A percentile compares a stretch with the other conserved stretches of the same genome.
These are phyloP conservation scores for Neocallimastix lanati DNA, from an alignment of 192 early-diverging fungal genomes.

Conservation along the genomic window DNA sequence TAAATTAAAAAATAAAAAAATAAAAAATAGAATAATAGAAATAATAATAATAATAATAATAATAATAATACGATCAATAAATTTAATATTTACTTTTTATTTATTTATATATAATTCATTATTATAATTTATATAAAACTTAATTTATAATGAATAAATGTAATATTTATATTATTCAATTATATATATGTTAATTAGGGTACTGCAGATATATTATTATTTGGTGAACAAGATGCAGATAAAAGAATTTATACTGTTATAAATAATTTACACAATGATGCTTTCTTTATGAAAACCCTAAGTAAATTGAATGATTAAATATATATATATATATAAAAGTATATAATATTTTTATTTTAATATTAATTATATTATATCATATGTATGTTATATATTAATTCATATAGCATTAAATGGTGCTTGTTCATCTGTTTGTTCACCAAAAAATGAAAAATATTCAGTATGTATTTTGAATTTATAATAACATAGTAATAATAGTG, in stretches of 20 bases:
- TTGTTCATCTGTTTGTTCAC: conserved; percentile 29
- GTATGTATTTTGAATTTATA: conserved; percentile 9
- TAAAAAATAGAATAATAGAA: too few species aligned
- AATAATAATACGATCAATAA: too few species aligned
- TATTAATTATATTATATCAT: too few species aligned
- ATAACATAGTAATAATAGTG: too few species aligned
- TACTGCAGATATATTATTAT: conserved; percentile 59
- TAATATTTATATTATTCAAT: not conserved
- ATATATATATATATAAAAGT: not conserved
- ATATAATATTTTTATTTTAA: too few species aligned
- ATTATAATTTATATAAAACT: too few species aligned
- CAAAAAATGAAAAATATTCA: conserved; percentile 4
- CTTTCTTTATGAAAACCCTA: conserved; percentile 77
- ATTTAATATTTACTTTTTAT: too few species aligned
- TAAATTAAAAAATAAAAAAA: conserved; percentile 11
- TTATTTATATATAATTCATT: conserved; percentile 1
- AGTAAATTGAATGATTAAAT: conserved; percentile 15
- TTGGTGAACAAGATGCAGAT: conserved; percentile 12
- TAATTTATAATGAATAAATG: not conserved
- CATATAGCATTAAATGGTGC: conserved; percentile 52
- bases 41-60: too few species aligned
- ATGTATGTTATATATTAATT: too few species aligned
- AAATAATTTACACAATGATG: conserved; percentile 87
- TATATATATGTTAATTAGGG: conserved; percentile 24
- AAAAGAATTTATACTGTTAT: conserved; percentile 32